phyloP scores from a whole-genome alignment of 2,329 filamentous ascomycete species.

The Cercospora zeina region DNA sequence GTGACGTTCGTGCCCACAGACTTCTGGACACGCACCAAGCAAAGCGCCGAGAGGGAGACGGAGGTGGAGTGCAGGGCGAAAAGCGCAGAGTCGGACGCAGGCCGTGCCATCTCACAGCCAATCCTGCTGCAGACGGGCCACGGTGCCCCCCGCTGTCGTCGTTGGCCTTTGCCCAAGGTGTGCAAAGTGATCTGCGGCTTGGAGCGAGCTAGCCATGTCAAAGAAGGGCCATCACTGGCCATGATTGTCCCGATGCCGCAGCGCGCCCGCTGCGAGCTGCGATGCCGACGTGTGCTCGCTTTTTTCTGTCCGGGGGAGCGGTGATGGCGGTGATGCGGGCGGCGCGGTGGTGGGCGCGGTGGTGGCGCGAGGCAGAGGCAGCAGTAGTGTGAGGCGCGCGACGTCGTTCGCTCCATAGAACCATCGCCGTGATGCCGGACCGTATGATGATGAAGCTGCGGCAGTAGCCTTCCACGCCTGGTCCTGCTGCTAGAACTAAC shows the following conservation, averaged over 20 bases:
- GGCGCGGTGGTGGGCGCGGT: neutral
- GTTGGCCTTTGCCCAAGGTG: neutral
- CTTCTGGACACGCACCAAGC: conserved; percentile 9
- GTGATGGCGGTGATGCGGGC: neutral
- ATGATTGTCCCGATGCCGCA: conserved; percentile 13
- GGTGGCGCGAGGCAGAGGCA: neutral
- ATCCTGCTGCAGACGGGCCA: conserved; percentile 14
- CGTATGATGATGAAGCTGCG: conserved; percentile 1
- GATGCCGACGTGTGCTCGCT: neutral
- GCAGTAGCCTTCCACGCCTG: conserved; percentile 5
- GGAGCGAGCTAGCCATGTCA: conserved; percentile 16
- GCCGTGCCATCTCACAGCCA: conserved; percentile 9
- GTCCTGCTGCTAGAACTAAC: conserved; percentile 1
- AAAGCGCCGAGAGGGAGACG: neutral
- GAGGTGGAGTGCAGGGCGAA: conserved; percentile 3
- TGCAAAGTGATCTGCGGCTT: conserved; percentile 16
- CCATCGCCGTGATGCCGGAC: neutral
- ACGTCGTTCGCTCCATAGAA: neutral
- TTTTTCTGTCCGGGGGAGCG: conserved; percentile 5
- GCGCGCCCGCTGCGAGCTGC: neutral
- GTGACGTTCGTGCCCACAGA: conserved; percentile 15
- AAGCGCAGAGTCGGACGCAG: conserved; percentile 8
- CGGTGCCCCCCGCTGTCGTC: conserved; percentile 2
- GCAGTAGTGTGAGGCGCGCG: neutral
- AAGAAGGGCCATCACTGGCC: conserved; percentile 11